Conservation (phyloP, 139 green algal genomes). For the Picochlorum sp. region DNA sequence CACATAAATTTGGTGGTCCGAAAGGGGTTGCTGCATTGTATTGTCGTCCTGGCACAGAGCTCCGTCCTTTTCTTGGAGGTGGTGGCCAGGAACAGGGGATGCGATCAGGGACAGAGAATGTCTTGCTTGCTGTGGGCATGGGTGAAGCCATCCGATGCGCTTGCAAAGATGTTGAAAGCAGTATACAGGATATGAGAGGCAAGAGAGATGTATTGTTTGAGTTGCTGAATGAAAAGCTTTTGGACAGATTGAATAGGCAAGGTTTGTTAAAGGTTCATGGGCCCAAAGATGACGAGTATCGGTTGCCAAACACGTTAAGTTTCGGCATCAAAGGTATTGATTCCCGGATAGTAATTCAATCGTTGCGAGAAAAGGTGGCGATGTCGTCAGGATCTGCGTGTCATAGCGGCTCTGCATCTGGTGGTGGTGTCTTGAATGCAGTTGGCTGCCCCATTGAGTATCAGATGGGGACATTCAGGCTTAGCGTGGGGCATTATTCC, state of each 20-base stretch:
- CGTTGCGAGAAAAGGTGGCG: slow-evolving; percentile 42
- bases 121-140: slow-evolving; percentile 56
- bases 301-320: slow-evolving; percentile 74
- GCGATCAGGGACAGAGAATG: slow-evolving; percentile 67
- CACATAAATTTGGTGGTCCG: slow-evolving; percentile 78
- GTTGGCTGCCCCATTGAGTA: slow-evolving; percentile 38
- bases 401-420: slow-evolving; percentile 33
- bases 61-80: slow-evolving; percentile 42
- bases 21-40: slow-evolving; percentile 78
- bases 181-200: not conserved
- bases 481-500: slow-evolving; percentile 44
- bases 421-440: slow-evolving; percentile 22
- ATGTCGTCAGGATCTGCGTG: slow-evolving; percentile 65
- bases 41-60: slow-evolving; percentile 35
- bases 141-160: slow-evolving; percentile 55
- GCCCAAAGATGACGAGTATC: slow-evolving; percentile 14
- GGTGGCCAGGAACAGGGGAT: slow-evolving; percentile 45
- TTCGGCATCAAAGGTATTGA: slow-evolving; percentile 54
- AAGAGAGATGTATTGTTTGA: slow-evolving; percentile 34
- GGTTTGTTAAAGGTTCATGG: slow-evolving; percentile 47
- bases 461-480: slow-evolving; percentile 57
- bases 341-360: slow-evolving; percentile 31
- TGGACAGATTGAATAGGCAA: slow-evolving; percentile 3
- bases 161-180: slow-evolving; percentile 20
- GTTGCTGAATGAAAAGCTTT: slow-evolving; percentile 35